Evolutionary conservation across 495 filamentous ascomycete species (phyloP), one percentile per base, ranked within the genome.

Genomic region (Hyphodiscus hymeniophilus): DNA sequence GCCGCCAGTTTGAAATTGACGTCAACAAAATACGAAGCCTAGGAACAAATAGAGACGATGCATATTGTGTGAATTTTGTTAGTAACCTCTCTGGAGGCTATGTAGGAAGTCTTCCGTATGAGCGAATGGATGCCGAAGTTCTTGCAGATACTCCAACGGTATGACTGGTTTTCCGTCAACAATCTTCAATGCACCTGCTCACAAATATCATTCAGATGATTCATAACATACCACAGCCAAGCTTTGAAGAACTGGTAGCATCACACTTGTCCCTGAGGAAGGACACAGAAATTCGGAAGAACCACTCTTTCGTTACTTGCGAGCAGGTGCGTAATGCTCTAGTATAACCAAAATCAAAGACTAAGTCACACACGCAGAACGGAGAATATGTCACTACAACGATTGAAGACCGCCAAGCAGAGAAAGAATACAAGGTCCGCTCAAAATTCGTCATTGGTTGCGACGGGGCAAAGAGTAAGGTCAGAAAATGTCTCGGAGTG

Each of bases 401-500:
- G 8, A 28, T 56, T 5, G 53, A 56, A 45, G 53, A 56, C 20
- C 53, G 53, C 17, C 21, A 2, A 16, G n/a, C 49, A 20, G 36
- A 43, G 16, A 48, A n/a, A 12, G 30, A 30, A 11, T 56, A 47
- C 21, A 11, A 42, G 13, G 38, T 56, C 24, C 16, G 33, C 21
- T 48, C 45, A 6, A 36, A 28, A 11, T 11, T 57, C 47, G 47
- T 68, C 1, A 54, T 69, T n/a, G 65, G 52, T 3, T 69, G 66
- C 33, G 65, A 71, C 26, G 51, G 51, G 10, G 51, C 53, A 2
- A 71, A 55, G 51, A 70, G 67, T 36, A 47, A 48, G 24, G 66
- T 71, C 10, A 51, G 67, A 38, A 41, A 51, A 11, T 38, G 50
- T 26, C 47, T 71, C 5, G 58, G 58, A 0, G 60, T 71, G 11